These are phyloP conservation scores for Vitis hybrid DNA, from an alignment of 177 flowering plant species.

Conservation along the genomic window DNA sequence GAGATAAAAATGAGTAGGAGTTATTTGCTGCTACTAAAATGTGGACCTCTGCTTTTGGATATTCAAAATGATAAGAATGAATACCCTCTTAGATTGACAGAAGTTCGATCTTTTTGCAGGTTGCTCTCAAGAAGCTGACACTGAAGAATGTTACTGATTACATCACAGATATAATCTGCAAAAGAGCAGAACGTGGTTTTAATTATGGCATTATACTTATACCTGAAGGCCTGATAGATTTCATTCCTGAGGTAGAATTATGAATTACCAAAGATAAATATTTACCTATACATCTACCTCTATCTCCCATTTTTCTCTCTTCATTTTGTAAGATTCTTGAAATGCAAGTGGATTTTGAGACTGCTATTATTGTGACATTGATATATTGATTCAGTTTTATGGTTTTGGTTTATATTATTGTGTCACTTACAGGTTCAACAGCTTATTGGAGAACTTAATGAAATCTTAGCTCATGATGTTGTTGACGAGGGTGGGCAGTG, in stretches of 20 bases:
- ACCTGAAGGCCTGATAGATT: constrained; percentile 98
- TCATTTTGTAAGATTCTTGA: not conserved
- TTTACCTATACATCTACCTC: not conserved
- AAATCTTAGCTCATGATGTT: constrained; percentile 79
- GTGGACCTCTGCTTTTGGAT: too few relatives aligned
- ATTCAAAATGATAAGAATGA: too few relatives aligned
- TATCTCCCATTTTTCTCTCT: not conserved
- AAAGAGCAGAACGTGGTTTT: constrained; percentile 78
- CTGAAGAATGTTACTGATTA: constrained; percentile 89
- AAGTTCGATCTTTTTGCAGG: constrained; percentile 46
- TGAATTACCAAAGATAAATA: too few relatives aligned
- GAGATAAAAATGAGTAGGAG: too few relatives aligned
- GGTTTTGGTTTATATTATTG: constrained; percentile 4
- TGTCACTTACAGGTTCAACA: constrained; percentile 73
- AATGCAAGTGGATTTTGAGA: too few relatives aligned
- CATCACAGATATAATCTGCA: constrained; percentile 79
- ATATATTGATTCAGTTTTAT: not conserved
- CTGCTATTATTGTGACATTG: not conserved
- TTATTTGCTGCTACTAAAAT: too few relatives aligned
- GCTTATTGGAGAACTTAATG: constrained; percentile 93
- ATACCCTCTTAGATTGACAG: too few relatives aligned
- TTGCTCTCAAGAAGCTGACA: constrained; percentile 83
- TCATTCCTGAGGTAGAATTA: constrained; percentile 88
- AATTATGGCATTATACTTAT: constrained; percentile 95
- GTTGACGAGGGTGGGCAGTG: constrained; percentile 81